Conservation (phyloP, 306 rosid species). For the Prunus campanulata region DNA sequence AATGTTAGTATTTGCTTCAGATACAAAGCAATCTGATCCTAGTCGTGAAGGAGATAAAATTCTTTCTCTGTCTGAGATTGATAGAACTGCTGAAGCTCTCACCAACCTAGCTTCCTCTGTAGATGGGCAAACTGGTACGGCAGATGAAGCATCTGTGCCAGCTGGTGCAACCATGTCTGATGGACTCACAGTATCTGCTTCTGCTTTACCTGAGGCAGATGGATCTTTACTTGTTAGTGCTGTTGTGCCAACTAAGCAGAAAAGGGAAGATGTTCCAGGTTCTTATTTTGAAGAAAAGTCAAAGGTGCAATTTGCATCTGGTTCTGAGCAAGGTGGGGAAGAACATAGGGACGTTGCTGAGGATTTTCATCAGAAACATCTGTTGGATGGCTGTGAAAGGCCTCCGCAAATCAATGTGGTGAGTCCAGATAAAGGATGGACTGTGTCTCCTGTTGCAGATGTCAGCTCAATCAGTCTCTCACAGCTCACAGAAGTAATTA, state of each 20-base stretch:
- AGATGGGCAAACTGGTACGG: constrained; percentile 30
- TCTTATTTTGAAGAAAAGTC: constrained; percentile 34
- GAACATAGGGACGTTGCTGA: constrained; percentile 24
- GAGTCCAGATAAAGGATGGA: constrained; percentile 25
- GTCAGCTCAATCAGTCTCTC: constrained; percentile 41
- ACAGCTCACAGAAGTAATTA: constrained; percentile 54
- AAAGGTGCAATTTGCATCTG: constrained; percentile 30
- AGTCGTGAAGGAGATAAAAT: constrained; percentile 42
- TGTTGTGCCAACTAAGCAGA: constrained; percentile 27
- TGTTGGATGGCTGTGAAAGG: constrained; percentile 27
- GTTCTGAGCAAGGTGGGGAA: constrained; percentile 29
- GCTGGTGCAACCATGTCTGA: constrained; percentile 32
- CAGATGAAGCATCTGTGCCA: constrained; percentile 41
- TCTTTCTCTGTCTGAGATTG: constrained; percentile 29
- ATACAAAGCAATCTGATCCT: constrained; percentile 34
- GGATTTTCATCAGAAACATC: constrained; percentile 31
- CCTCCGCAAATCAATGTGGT: constrained; percentile 29
- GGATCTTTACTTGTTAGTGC: constrained; percentile 32
- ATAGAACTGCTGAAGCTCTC: constrained; percentile 34
- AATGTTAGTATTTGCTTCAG: constrained; percentile 29
- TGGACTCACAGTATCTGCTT: constrained; percentile 30
- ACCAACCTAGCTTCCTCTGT: constrained; percentile 28
- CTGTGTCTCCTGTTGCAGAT: constrained; percentile 36
- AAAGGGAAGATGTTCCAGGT: constrained; percentile 19
- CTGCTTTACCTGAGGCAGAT: constrained; percentile 24